A percentile compares a stretch with the other conserved stretches of the same genome.
Evolutionary conservation across 306 rosid species (phyloP).

Genomic region (Vicia sativa): DNA sequence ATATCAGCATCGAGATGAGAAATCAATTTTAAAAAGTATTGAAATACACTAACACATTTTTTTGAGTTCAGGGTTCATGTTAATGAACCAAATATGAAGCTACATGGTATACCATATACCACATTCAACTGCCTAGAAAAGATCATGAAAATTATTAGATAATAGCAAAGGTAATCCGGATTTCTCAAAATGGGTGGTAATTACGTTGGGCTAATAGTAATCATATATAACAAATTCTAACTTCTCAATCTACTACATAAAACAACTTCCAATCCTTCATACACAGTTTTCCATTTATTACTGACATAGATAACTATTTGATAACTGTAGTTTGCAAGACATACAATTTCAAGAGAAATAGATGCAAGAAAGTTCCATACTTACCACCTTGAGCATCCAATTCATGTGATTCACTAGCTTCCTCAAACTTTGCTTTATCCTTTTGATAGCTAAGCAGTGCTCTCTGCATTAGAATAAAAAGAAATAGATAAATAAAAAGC

Average conservation of each 20-base stretch:
- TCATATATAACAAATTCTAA: background rate
- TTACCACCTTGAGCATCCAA: conserved; percentile 66
- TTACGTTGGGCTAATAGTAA: conserved; percentile 20
- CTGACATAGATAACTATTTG: conserved; percentile 1
- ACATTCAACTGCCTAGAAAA: conserved; percentile 16
- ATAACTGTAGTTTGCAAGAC: background rate
- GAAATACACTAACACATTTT: conserved; percentile 17
- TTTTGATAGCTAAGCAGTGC: conserved; percentile 90
- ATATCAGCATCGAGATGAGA: conserved; percentile 48
- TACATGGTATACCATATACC: conserved; percentile 19
- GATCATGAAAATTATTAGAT: conserved; percentile 1
- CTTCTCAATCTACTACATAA: conserved; percentile 3
- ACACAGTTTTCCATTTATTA: background rate
- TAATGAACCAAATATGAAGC: conserved; percentile 12
- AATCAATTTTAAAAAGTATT: conserved; percentile 8
- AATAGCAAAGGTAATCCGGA: background rate
- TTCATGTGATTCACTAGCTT: conserved; percentile 63
- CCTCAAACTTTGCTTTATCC: conserved; percentile 72
- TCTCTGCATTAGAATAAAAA: conserved; percentile 60
- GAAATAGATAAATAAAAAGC: conserved; percentile 14
- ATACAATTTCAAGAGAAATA: background rate
- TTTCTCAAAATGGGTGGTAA: background rate
- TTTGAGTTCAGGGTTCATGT: conserved; percentile 9
- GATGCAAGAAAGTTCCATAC: conserved; percentile 36
- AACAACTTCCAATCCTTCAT: conserved; percentile 26